Conservation (phyloP, 805 yeast genomes). For the Candida orba region DNA sequence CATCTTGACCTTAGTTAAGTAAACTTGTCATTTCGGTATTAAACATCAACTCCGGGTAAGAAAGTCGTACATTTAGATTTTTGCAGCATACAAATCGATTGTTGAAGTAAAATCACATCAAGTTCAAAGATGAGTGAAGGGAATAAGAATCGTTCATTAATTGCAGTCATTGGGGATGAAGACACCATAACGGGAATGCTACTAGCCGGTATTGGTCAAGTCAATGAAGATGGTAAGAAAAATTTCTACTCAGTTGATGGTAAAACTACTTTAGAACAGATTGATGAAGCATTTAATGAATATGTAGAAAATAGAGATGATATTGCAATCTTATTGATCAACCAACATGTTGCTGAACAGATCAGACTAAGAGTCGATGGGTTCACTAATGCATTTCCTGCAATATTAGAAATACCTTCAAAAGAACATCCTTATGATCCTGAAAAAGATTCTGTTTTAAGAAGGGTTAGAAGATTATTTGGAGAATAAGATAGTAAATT, state of each 20-base stretch:
- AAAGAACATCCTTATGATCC: constrained; percentile 98
- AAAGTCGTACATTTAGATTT: neutral
- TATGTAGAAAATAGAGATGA: constrained; percentile 76
- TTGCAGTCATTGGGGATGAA: constrained; percentile 96
- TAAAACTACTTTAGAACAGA: constrained; percentile 69
- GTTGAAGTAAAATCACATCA: neutral
- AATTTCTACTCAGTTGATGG: constrained; percentile 77
- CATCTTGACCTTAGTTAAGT: too few species aligned
- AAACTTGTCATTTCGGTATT: neutral
- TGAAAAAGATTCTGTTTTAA: constrained; percentile 91
- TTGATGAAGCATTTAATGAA: constrained; percentile 65
- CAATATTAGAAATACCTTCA: constrained; percentile 92
- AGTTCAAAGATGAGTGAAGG: constrained; percentile 22
- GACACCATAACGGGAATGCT: constrained; percentile 95
- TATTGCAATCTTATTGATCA: constrained; percentile 86
- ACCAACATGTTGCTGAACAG: constrained; percentile 90
- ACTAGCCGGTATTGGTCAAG: constrained; percentile 92
- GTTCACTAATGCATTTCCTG: constrained; percentile 89
- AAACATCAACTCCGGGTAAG: constrained; percentile 1
- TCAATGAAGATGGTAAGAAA: constrained; percentile 50
- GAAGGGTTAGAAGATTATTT: constrained; percentile 89
- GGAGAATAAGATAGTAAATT: constrained; percentile 54
- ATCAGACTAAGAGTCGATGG: constrained; percentile 78
- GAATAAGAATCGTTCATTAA: constrained; percentile 64
- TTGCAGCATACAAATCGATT: neutral